Percentiles rank a stretch among this genome's conserved stretches.
phyloP scores from a whole-genome alignment of 768 basidiomycete species.

The Boletus sp. region DNA sequence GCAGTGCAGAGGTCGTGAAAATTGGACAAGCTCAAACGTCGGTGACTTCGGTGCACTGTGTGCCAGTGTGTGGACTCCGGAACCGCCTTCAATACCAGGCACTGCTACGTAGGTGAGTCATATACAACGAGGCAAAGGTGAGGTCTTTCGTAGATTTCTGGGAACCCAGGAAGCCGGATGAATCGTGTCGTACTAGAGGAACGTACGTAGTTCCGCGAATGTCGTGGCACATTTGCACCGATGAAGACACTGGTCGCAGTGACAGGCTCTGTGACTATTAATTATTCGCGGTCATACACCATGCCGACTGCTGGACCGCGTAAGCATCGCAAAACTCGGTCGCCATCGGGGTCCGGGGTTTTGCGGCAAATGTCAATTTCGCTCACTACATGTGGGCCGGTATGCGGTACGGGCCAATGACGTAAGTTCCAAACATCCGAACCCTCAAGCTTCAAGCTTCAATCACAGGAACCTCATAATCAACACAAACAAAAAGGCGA shows the following conservation, averaged over 20 bases:
- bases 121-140: conserved; percentile 23
- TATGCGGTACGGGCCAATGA: background rate
- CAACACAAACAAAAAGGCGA: background rate
- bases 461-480: background rate
- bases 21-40: conserved; percentile 2
- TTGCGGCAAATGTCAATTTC: background rate
- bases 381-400: background rate
- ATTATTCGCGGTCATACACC: background rate
- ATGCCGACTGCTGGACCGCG: background rate
- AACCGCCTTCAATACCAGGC: conserved; percentile 12
- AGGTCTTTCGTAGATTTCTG: conserved; percentile 13
- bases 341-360: background rate
- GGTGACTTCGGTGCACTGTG: conserved; percentile 5
- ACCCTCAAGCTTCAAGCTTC: too few species aligned
- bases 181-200: background rate
- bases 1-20: conserved; percentile 17
- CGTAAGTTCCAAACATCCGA: background rate
- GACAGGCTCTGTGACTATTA: background rate
- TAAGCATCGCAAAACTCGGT: background rate
- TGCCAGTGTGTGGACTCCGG: conserved; percentile 1
- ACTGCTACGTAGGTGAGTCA: conserved; percentile 6
- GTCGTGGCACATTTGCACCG: background rate
- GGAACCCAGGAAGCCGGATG: background rate
- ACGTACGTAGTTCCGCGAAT: background rate
- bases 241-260: background rate